Evolutionary conservation across 2,329 filamentous ascomycete species (phyloP).

Genomic region (Xylaria arbuscula): DNA sequence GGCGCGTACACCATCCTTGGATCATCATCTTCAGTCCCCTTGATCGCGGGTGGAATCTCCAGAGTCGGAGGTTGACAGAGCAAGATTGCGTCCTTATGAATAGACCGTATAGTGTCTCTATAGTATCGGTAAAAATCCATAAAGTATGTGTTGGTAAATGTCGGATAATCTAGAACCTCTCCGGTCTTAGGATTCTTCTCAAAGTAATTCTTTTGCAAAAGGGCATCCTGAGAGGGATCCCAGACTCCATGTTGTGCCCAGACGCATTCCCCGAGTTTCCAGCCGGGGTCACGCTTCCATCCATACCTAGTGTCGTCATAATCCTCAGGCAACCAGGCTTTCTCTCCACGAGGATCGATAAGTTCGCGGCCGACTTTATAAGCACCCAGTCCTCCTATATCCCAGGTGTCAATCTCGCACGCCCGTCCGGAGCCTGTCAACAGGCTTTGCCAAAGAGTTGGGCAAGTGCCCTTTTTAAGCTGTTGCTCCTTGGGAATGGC

Average conservation of each 20-base stretch:
- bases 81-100: slow-evolving; percentile 85
- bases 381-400: slow-evolving; percentile 91
- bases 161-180: slow-evolving; percentile 79
- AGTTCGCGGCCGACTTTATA: slow-evolving; percentile 86
- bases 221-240: slow-evolving; percentile 81
- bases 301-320: slow-evolving; percentile 90
- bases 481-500: slow-evolving; percentile 87
- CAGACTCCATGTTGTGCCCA: slow-evolving; percentile 98
- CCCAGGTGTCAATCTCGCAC: slow-evolving; percentile 91
- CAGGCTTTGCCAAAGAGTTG: slow-evolving; percentile 94
- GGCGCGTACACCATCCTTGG: slow-evolving; percentile 90
- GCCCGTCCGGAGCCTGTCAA: slow-evolving; percentile 90
- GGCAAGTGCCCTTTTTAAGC: slow-evolving; percentile 90
- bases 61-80: slow-evolving; percentile 92
- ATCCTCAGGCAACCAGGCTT: slow-evolving; percentile 83
- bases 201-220: slow-evolving; percentile 91
- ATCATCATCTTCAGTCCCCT: slow-evolving; percentile 89
- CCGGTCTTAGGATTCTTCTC: slow-evolving; percentile 79
- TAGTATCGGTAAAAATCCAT: slow-evolving; percentile 86
- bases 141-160: slow-evolving; percentile 92
- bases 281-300: slow-evolving; percentile 86
- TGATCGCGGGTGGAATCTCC: slow-evolving; percentile 89
- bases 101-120: slow-evolving; percentile 75
- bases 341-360: slow-evolving; percentile 87
- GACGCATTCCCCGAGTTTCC: slow-evolving; percentile 93